phyloP scores from a whole-genome alignment of 768 basidiomycete genomes.

The Trametes coccinea region DNA sequence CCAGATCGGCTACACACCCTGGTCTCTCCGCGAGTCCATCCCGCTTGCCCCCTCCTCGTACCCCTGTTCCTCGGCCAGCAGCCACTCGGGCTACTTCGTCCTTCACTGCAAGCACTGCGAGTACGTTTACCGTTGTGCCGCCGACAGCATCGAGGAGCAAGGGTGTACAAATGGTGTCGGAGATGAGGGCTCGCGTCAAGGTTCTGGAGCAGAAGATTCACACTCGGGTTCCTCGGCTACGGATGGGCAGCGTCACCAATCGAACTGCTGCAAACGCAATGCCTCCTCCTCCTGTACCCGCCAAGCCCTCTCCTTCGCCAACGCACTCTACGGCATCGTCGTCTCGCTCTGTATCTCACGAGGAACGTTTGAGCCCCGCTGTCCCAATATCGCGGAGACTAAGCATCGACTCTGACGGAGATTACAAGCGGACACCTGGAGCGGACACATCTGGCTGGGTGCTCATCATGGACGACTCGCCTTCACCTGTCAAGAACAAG shows the following conservation, averaged over 20 bases:
- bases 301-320: constrained; percentile 25
- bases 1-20: constrained; percentile 60
- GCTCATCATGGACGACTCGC: constrained; percentile 86
- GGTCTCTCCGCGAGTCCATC: constrained; percentile 50
- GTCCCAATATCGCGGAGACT: constrained; percentile 25
- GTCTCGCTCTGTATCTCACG: constrained; percentile 20
- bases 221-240: constrained; percentile 79
- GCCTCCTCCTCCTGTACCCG: constrained; percentile 23
- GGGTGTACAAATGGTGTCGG: constrained; percentile 90
- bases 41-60: constrained; percentile 37
- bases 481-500: constrained; percentile 61
- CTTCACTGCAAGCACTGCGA: constrained; percentile 32
- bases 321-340: constrained; percentile 24
- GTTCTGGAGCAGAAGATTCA: constrained; percentile 86
- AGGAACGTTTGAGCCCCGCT: constrained; percentile 31
- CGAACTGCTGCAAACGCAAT: constrained; percentile 45
- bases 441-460: constrained; percentile 82
- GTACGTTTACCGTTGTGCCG: constrained; percentile 32
- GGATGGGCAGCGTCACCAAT: constrained; percentile 75
- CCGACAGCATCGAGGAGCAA: constrained; percentile 65
- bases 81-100: constrained; percentile 40
- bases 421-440: constrained; percentile 46
- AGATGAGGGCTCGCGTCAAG: constrained; percentile 83
- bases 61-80: constrained; percentile 36
- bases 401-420: constrained; percentile 31